Percentiles rank a stretch among this genome's conserved stretches.
Evolutionary conservation across 371 early-diverging fungal species (phyloP).

Genomic region (Smittium culicis): DNA sequence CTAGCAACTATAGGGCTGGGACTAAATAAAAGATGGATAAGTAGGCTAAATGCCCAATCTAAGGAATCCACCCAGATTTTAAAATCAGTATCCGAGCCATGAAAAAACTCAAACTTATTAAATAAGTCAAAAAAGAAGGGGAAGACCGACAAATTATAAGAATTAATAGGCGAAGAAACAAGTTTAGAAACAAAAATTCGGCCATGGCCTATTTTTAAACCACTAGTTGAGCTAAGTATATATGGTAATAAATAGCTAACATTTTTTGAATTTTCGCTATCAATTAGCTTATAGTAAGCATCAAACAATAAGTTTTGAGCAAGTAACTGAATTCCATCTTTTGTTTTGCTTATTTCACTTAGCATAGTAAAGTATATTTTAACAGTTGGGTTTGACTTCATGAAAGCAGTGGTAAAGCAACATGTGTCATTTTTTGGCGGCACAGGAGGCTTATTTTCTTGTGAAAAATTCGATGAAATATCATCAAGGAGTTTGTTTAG

Average conservation of each 20-base stretch:
- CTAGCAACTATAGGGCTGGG: neutral
- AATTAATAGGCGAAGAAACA: constrained; percentile 20
- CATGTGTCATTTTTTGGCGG: neutral
- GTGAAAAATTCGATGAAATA: too few species aligned
- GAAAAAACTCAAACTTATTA: too few species aligned
- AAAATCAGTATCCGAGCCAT: too few species aligned
- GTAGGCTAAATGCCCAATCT: neutral
- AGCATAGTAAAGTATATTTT: constrained; percentile 29
- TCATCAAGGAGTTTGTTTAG: constrained; percentile 14
- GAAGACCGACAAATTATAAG: constrained; percentile 2
- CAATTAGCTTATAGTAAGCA: constrained; percentile 26
- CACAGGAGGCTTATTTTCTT: neutral
- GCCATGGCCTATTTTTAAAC: constrained; percentile 20
- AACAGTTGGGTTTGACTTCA: constrained; percentile 11
- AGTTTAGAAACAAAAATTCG: constrained; percentile 21
- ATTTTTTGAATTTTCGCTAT: neutral
- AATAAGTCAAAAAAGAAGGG: neutral
- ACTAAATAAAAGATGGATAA: neutral
- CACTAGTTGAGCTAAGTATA: constrained; percentile 23
- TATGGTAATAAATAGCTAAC: constrained; percentile 19
- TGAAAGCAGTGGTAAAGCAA: neutral
- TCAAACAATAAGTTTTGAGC: constrained; percentile 27
- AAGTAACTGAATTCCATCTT: constrained; percentile 23
- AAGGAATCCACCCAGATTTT: neutral
- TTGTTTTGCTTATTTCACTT: constrained; percentile 21